Base-by-base conservation (phyloP, 2,329 filamentous ascomycete species). In the Bipolaris cookei region DNA sequence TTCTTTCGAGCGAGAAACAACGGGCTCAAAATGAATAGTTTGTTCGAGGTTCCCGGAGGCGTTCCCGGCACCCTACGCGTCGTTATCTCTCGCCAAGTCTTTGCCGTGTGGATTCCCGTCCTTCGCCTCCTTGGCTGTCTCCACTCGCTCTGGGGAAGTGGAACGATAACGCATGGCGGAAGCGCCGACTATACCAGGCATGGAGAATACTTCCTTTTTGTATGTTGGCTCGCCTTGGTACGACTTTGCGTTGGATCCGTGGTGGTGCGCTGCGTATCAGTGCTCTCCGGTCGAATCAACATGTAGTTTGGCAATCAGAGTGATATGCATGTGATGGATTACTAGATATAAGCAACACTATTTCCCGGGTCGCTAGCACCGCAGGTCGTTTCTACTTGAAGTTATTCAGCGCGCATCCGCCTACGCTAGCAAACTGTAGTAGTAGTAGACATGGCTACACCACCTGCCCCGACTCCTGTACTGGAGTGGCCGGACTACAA, bases 401-500 rank as follows among this genome's bases (percentile, higher is more conserved):
- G 13, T 21, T 16, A n/a, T 16, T 30, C 20, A 30, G 28, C 28
- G 28, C 28, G 32, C 18, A 14, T 32, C 7, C 13, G 11, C 42
- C n/a, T 45, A 11, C 21, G 37, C 3, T n/a, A 13, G 16, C 30
- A 35, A 3, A 11, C 20, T 28, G 10, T 20, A 25, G 44, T 6
- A 46, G 3, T n/a, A 20, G 39, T 23, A 30, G 62, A 51, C 0
- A 71, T 73, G 70, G 68, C 68, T 28, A 63, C 63, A 25, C 16
- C 66, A 34, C 66, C 68, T 54, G 65, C 67, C 35, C 71, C 70
- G 16, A 71, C 67, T 18, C 71, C 74, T 3, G 67, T 76, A 23
- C 67, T 67, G 1, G 77, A 79, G 67, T 81, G 78, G 77, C 80
- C 79, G 0, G 78, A 80, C 49, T 81, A 80, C 53, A 65, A 56